Evolutionary conservation across 768 basidiomycete genomes (phyloP), one percentile per base, ranked within the genome.

Genomic region (Trichaptum fuscoviolaceum): DNA sequence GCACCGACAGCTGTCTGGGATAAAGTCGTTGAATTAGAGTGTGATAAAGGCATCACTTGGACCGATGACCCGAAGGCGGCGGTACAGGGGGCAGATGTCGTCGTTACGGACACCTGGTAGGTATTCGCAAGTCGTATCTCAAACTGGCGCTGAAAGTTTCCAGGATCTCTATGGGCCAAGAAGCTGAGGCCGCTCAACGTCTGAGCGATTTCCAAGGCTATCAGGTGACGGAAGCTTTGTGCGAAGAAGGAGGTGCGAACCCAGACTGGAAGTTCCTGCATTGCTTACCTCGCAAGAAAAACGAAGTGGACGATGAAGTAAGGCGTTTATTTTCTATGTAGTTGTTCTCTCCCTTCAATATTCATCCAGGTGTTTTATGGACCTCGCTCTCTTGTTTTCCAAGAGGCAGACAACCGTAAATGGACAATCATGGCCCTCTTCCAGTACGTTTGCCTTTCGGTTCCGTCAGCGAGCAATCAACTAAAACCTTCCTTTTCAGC

Each of bases 91-190:
- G 97, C 97, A 7, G 93, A 98, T 72, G 87, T 98, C n/a, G 92
- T 98, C 61, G 86, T 97, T 12, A 99, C 97, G 1, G 97, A 99
- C 76, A 99, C 97, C 4, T 99, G 96, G 95, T 93, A 67, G 66
- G 83, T 74, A 60, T 62, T 67, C 36, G n/a, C 63, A 57, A 61
- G n/a, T 20, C 60, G 58, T 58, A 18, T 30, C 12, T 5, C 8
- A 23, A 35, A 63, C 17, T 24, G 60, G 34, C 23, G 65, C 24
- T 2, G 3, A 26, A 12, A 17, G 30, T 15, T 1, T 27, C 17
- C 72, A 96, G 94, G 95, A 95, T 99, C 69, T 98, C 96, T 1
- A 99, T 99, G 97, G 97, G 97, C 20, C 95, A 97, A 77, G 97
- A 99, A 77, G 91, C 89, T 0, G 95, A 99, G 76, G 94, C 95